Evolutionary conservation across 805 yeast species (phyloP), one percentile per base, ranked within the genome.

Genomic region (Yamadazyma laniorum): DNA sequence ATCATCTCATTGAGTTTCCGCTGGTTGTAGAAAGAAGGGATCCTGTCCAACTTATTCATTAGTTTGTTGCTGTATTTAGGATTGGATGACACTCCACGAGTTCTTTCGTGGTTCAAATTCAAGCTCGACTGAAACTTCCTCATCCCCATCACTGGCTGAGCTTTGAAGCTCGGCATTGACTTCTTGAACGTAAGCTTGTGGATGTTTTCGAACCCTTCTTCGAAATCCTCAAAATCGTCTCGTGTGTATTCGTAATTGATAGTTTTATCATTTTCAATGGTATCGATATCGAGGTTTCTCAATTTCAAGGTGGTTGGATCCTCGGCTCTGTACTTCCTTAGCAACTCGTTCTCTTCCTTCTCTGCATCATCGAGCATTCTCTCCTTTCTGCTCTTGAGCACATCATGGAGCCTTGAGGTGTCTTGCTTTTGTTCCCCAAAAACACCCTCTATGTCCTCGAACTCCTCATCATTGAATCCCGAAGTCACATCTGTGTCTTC

Each of bases 401-500:
- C 50, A 17, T 55, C 55, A 37, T 53, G 52, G 30, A 62, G 56
- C 31, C 55, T 53, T 18, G 52, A 29, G 21, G 51, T 45, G 18
- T 50, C 51, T 38, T 65, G 61, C 32, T 60, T 55, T 44, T 63
- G 69, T 34, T 63, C 66, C 12, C 68, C 69, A 45, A 64, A 63
- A 9, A 65, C 57, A 35, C 63, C 56, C 40, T 67, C 73, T 30
- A 63, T 37, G 17, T 61, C 67, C 35, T 44, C 48, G 32, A 56
- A 52, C 21, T 61, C 72, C 2, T 63, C 67, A 18, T 63, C 72
- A 35, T 63, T 55, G 43, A 66, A 49, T 25, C 64, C 63, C 3
- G 65, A 57, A 2, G 73, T 66, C 25, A 58, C 55, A 34, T 65
- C 71, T 0, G 72, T 67, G 27, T 53, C 63, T 38, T 67, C 72